Evolutionary conservation across 306 rosid species (phyloP).

Genomic region (Lathyrus sativus): DNA sequence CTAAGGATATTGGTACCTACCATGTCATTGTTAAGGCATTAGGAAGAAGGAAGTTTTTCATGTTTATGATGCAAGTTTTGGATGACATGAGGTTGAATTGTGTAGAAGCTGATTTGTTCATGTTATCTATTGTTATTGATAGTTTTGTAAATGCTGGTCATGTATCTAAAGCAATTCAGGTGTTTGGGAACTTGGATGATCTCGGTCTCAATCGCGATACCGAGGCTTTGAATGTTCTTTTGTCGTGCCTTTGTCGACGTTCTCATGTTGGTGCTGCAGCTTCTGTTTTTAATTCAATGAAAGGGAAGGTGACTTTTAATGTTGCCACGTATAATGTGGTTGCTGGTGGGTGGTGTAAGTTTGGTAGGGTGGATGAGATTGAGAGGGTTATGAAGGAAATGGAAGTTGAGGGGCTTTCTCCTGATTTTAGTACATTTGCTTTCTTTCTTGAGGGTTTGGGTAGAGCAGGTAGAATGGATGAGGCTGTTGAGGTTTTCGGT

Average conservation of each 20-base stretch:
- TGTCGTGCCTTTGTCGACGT: slow-evolving; percentile 61
- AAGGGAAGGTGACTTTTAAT: slow-evolving; percentile 57
- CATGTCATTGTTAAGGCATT: slow-evolving; percentile 65
- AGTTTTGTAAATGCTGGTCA: slow-evolving; percentile 67
- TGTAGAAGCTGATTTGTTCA: slow-evolving; percentile 48
- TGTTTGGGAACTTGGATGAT: slow-evolving; percentile 59
- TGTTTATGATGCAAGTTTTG: slow-evolving; percentile 51
- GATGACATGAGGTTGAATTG: slow-evolving; percentile 47
- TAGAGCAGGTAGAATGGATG: slow-evolving; percentile 65
- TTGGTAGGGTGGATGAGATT: slow-evolving; percentile 60
- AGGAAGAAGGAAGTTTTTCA: slow-evolving; percentile 76
- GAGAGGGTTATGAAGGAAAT: slow-evolving; percentile 64
- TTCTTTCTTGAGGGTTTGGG: slow-evolving; percentile 72
- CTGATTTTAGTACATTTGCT: slow-evolving; percentile 53
- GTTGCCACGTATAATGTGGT: slow-evolving; percentile 54
- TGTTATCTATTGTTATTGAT: slow-evolving; percentile 65
- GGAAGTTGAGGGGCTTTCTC: slow-evolving; percentile 60
- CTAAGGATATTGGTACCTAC: slow-evolving; percentile 46
- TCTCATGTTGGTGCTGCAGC: slow-evolving; percentile 66
- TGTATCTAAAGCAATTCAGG: slow-evolving; percentile 62
- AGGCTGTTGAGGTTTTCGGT: slow-evolving; percentile 60
- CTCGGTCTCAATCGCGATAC: slow-evolving; percentile 56
- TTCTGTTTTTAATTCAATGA: slow-evolving; percentile 58
- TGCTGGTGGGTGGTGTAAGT: slow-evolving; percentile 71
- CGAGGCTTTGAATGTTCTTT: slow-evolving; percentile 61